phyloP scores from a whole-genome alignment of 768 basidiomycete species.

The Pleurotus tuoliensis region DNA sequence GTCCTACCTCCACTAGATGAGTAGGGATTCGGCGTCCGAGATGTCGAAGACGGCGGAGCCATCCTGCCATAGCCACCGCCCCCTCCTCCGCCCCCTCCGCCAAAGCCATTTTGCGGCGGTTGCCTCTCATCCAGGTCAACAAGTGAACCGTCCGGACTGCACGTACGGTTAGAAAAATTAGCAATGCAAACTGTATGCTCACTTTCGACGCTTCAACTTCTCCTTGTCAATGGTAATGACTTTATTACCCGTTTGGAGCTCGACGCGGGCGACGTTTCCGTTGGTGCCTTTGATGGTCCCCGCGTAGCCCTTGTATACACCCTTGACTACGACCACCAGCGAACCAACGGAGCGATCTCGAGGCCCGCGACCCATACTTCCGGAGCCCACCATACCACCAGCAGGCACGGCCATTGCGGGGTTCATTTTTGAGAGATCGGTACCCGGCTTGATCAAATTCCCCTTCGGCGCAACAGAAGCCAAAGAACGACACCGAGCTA shows the following conservation, averaged over 20 bases:
- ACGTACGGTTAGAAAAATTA: neutral
- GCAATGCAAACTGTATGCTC: slow-evolving; percentile 25
- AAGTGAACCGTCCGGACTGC: slow-evolving; percentile 4
- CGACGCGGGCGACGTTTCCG: slow-evolving; percentile 81
- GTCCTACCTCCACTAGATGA: slow-evolving; percentile 48
- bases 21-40: slow-evolving; percentile 70
- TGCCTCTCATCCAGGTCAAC: slow-evolving; percentile 33
- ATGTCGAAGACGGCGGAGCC: slow-evolving; percentile 12
- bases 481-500: slow-evolving; percentile 80
- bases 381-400: slow-evolving; percentile 80
- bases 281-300: slow-evolving; percentile 96
- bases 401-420: slow-evolving; percentile 62
- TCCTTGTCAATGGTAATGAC: slow-evolving; percentile 82
- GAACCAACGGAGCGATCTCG: slow-evolving; percentile 81
- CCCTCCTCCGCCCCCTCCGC: slow-evolving; percentile 9
- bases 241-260: slow-evolving; percentile 86
- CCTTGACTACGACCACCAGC: slow-evolving; percentile 77
- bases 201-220: slow-evolving; percentile 72
- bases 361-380: slow-evolving; percentile 73
- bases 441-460: slow-evolving; percentile 56
- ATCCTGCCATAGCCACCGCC: slow-evolving; percentile 13
- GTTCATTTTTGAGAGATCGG: slow-evolving; percentile 91
- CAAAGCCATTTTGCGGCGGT: slow-evolving; percentile 33
- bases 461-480: slow-evolving; percentile 86
- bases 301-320: slow-evolving; percentile 85